Percentiles rank a stretch among this genome's conserved stretches.
phyloP scores from a whole-genome alignment of 768 basidiomycete genomes.

The Paxillus rubicundulus region DNA sequence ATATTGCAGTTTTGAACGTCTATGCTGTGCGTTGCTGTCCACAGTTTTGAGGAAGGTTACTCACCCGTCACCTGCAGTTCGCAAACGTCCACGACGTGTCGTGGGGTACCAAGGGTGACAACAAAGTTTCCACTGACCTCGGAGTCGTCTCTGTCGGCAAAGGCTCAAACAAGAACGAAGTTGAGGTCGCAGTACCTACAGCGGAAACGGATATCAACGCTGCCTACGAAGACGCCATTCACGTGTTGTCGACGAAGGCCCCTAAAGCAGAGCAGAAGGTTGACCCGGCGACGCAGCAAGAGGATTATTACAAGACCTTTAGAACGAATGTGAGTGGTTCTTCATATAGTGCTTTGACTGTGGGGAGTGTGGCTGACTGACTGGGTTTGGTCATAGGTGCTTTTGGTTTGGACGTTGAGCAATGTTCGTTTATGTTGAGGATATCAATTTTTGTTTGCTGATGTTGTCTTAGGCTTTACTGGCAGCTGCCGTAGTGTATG shows the following conservation, averaged over 20 bases:
- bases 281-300: conserved; percentile 62
- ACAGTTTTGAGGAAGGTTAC: not conserved
- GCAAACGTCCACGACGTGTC: conserved; percentile 90
- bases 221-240: conserved; percentile 88
- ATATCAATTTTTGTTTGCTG: conserved; percentile 6
- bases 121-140: conserved; percentile 80
- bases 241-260: conserved; percentile 73
- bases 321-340: conserved; percentile 67
- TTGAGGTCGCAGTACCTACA: conserved; percentile 83
- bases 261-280: conserved; percentile 66
- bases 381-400: conserved; percentile 43
- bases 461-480: conserved; percentile 51
- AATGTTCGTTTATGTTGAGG: conserved; percentile 53
- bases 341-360: not conserved
- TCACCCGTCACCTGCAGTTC: conserved; percentile 45
- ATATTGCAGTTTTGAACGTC: conserved; percentile 91
- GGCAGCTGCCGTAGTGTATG: conserved; percentile 72
- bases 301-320: conserved; percentile 87
- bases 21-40: conserved; percentile 53
- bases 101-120: conserved; percentile 96
- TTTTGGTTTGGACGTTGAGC: conserved; percentile 85
- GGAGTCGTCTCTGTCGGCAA: conserved; percentile 70
- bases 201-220: conserved; percentile 87
- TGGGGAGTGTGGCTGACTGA: conserved; percentile 11
- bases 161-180: conserved; percentile 66